phyloP scores from a whole-genome alignment of 371 early-diverging fungal genomes.

The Circinella umbellata region DNA sequence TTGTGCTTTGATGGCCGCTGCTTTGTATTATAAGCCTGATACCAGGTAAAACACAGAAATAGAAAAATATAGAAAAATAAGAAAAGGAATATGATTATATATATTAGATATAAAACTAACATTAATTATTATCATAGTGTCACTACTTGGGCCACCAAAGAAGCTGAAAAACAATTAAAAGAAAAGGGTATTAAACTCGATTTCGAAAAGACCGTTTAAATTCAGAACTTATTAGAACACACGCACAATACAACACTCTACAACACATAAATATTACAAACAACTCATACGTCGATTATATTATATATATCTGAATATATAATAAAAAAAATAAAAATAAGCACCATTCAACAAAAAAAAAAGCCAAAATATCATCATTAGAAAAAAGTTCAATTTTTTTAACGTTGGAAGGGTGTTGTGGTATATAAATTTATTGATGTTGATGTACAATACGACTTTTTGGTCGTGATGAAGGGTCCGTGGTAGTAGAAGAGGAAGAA shows the following conservation, averaged over 20 bases:
- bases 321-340: too few relatives aligned
- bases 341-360: too few relatives aligned
- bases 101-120: neutral
- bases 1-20: conserved; percentile 53
- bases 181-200: conserved; percentile 54
- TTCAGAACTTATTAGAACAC: neutral
- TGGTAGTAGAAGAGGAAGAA: neutral
- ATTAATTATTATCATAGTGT: conserved; percentile 29
- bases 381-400: too few relatives aligned
- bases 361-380: too few relatives aligned
- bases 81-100: too few relatives aligned
- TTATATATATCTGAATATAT: too few relatives aligned
- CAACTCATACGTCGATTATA: too few relatives aligned
- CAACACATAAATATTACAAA: too few relatives aligned
- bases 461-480: neutral
- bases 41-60: conserved; percentile 50
- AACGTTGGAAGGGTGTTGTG: too few relatives aligned
- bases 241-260: too few relatives aligned
- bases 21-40: conserved; percentile 72
- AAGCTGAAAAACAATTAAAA: conserved; percentile 57
- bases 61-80: too few relatives aligned
- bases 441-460: conserved; percentile 4
- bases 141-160: conserved; percentile 55
- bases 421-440: neutral
- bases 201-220: conserved; percentile 36